These are phyloP conservation scores for Metschnikowia picachoensis DNA, from an alignment of 805 yeast species.

Conservation along the genomic window DNA sequence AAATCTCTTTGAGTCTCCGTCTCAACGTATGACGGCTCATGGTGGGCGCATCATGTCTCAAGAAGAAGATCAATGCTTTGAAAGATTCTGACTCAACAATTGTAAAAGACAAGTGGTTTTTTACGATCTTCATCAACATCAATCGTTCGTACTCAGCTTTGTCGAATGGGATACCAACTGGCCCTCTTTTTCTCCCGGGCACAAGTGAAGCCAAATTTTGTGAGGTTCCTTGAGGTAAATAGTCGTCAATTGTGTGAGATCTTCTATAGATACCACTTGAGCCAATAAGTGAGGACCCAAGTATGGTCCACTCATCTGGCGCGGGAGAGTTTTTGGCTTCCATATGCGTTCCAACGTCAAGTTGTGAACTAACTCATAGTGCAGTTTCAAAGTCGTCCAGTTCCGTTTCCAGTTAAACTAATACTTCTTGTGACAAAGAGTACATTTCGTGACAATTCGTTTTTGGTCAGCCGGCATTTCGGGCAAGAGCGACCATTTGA, in stretches of 20 bases:
- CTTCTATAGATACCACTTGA: not conserved
- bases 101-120: no score
- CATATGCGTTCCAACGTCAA: not conserved
- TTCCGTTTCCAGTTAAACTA: not conserved
- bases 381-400: constrained; percentile 1
- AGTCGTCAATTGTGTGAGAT: not conserved
- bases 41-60: no score
- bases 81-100: no score
- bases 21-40: no score
- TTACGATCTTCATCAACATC: no score
- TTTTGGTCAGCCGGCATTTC: not conserved
- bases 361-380: not conserved
- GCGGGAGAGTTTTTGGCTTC: not conserved
- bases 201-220: not conserved
- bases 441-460: not conserved
- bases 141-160: no score
- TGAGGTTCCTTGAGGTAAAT: not conserved
- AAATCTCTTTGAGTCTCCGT: no score
- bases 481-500: not conserved
- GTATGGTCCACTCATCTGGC: not conserved
- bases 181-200: not conserved
- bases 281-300: constrained; percentile 1
- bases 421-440: not conserved
- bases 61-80: no score
- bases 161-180: no score